Evolutionary conservation across 1,284 basidiomycete genomes (phyloP), one percentile per base, ranked within the genome.

Genomic region (Marasmius fiardii): DNA sequence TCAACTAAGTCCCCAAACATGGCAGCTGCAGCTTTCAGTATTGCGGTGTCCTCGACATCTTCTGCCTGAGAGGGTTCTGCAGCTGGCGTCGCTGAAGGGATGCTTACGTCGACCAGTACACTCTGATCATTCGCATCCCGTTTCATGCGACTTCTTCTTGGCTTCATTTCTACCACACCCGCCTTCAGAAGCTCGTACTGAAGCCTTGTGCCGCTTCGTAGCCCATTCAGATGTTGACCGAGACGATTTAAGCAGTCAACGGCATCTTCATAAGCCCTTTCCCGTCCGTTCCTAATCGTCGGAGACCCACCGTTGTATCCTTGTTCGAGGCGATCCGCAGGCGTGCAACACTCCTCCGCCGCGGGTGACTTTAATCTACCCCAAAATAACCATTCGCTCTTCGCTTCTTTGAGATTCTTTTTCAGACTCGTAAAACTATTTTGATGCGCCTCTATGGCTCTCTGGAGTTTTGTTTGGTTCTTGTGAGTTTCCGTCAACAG

Each of bases 191-290:
- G 71, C 50, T 94, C 90, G 57, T 88, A 85, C 65, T 96, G 93
- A 28, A 97, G 69, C 31, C 84, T 80, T 2, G 90, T 93, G 0
- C 93, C 90, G 57, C 90, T 87, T 45, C 95, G 74, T 56, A 97
- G 73, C 20, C 94, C 93, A 52, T 89, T 93, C 41, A 97, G 72
- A 72, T 97, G 94, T 66, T 98, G 95, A 0, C 92, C 95, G 3
- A 98, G 80, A 16, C 92, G 77, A 58, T 90, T 94, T 64, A 98
- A 76, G 60, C 86, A 88, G 54, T 85, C 85, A 4, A 96, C 86
- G 0, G 91, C 90, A 57, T 92, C 90, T 60, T 92, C 88, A 61
- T 97, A 96, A 0, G 90, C 85, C 53, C 74, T 73, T 62, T 66
- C 77, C 56, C 75, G 71, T 2, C 71, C 71, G 12, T 67, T 68